Conservation (phyloP, 768 basidiomycete genomes). For the Lentinula sp. region DNA sequence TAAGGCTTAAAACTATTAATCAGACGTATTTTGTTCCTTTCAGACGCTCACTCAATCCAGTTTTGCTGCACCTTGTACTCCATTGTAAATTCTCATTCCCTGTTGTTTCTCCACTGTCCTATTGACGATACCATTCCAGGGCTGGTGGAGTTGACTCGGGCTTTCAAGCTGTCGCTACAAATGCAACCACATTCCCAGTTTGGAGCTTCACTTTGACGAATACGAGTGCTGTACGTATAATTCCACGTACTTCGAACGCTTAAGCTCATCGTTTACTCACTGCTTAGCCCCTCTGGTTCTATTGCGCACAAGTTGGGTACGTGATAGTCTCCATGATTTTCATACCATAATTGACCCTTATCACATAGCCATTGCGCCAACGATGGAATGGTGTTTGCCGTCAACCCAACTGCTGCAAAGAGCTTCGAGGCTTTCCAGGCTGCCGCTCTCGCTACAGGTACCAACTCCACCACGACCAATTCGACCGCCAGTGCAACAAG, state of each 20-base stretch:
- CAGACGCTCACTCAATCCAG: slow-evolving; percentile 36
- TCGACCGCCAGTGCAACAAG: slow-evolving; percentile 9
- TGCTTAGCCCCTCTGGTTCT: slow-evolving; percentile 45
- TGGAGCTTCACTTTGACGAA: slow-evolving; percentile 24
- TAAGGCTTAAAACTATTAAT: background rate
- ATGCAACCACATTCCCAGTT: slow-evolving; percentile 26
- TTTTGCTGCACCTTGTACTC: slow-evolving; percentile 29
- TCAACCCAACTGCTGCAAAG: slow-evolving; percentile 43
- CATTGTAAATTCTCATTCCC: slow-evolving; percentile 15
- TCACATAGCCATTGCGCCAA: background rate
- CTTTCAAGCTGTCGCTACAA: slow-evolving; percentile 31
- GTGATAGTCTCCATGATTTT: background rate
- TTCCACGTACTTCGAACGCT: slow-evolving; percentile 18
- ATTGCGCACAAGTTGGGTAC: slow-evolving; percentile 35
- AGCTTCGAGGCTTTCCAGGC: slow-evolving; percentile 34
- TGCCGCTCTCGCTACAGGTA: slow-evolving; percentile 18
- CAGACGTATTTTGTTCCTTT: background rate
- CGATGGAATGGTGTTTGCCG: slow-evolving; percentile 26
- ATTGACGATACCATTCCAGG: slow-evolving; percentile 12
- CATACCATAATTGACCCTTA: background rate
- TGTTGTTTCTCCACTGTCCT: background rate
- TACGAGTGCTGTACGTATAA: background rate
- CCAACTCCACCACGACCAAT: slow-evolving; percentile 11
- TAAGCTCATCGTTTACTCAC: slow-evolving; percentile 21
- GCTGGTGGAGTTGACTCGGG: slow-evolving; percentile 37